These are phyloP conservation scores for Gracilariopsis chorda DNA, from an alignment of 23 red algal genomes.

Conservation along the genomic window DNA sequence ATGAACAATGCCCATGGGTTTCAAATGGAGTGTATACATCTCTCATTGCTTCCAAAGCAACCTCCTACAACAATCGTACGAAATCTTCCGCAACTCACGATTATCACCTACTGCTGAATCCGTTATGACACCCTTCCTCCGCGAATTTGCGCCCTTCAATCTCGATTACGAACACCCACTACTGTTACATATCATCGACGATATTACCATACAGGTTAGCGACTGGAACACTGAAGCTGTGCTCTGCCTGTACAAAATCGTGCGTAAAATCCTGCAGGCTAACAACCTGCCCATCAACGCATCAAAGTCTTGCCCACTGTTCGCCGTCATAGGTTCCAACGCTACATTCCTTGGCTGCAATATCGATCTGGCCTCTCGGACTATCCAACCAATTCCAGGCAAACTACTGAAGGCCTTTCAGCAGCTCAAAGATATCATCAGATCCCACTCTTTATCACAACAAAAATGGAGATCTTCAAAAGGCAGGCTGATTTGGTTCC, in stretches of 20 bases:
- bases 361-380: not conserved
- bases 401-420: not conserved
- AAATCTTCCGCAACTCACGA: not conserved
- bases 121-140: not conserved
- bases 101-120: not conserved
- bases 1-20: not conserved
- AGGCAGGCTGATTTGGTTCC: not conserved
- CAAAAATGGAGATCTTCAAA: no score
- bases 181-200: not conserved
- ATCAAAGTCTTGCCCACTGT: not conserved
- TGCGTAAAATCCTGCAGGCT: not conserved
- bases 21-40: slow-evolving; percentile 1
- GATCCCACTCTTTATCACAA: not conserved
- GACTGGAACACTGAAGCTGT: not conserved
- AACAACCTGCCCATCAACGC: not conserved
- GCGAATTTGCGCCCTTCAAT: not conserved
- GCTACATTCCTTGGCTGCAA: not conserved
- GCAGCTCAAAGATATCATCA: not conserved
- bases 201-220: not conserved
- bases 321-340: not conserved
- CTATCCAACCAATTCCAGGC: not conserved
- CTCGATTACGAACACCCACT: not conserved
- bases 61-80: not conserved
- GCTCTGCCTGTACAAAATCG: not conserved
- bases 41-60: not conserved